These are phyloP conservation scores for Salvia hispanica DNA, from an alignment of 257 asterid species.

Conservation along the genomic window DNA sequence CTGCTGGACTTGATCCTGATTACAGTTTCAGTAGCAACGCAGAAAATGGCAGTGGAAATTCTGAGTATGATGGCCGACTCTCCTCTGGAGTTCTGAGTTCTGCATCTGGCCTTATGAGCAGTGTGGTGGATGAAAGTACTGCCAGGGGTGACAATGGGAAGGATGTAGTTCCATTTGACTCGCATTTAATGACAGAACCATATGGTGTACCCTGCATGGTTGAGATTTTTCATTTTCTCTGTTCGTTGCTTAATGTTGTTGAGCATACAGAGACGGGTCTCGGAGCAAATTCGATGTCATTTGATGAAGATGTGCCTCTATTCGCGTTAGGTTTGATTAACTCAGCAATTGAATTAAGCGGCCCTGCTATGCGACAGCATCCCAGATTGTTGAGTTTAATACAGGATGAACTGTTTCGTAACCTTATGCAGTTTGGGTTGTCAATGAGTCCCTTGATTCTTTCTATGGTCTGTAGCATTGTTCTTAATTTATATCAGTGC, in stretches of 20 bases:
- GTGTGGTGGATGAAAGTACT: conserved; percentile 59
- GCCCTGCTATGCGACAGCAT: conserved; percentile 69
- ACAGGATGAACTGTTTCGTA: conserved; percentile 89
- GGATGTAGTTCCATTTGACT: conserved; percentile 73
- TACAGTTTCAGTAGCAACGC: conserved; percentile 55
- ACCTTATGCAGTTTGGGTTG: conserved; percentile 91
- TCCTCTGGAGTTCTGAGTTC: conserved; percentile 58
- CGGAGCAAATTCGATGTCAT: conserved; percentile 76
- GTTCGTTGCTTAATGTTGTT: conserved; percentile 81
- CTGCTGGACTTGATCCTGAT: conserved; percentile 50
- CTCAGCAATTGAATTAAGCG: conserved; percentile 91
- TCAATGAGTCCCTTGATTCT: conserved; percentile 90
- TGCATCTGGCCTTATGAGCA: conserved; percentile 51
- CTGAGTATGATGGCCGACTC: conserved; percentile 59
- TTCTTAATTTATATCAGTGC: conserved; percentile 84
- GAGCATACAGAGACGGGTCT: conserved; percentile 80
- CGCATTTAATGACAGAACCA: conserved; percentile 83
- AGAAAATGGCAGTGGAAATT: conserved; percentile 67
- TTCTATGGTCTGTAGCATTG: conserved; percentile 92
- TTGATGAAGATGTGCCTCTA: conserved; percentile 93
- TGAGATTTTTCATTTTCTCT: conserved; percentile 89
- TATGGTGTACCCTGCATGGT: conserved; percentile 97
- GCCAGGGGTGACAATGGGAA: conserved; percentile 60
- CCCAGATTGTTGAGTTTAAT: conserved; percentile 86
- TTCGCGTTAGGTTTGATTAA: conserved; percentile 91